Evolutionary conservation across 805 yeast genomes (phyloP), one percentile per base, ranked within the genome.

Genomic region (Metschnikowia reukaufii): DNA sequence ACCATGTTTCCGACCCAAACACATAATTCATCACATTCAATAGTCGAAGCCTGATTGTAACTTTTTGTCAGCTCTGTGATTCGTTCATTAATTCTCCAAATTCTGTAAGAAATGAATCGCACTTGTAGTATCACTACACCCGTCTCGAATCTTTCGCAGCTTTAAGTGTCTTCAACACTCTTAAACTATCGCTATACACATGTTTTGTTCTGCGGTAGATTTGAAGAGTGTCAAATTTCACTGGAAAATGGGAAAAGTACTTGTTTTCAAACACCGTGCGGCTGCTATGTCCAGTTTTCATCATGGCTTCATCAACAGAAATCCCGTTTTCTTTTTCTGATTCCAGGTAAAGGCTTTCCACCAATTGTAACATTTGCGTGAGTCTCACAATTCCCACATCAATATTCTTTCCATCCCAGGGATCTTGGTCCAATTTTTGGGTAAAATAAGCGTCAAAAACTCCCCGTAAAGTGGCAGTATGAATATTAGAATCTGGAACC

Each of bases 401-500:
- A 34, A 78, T 65, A 39, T 76, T 73, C 35, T 59, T 61, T 35
- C 78, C 76, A 54, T 73, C 70, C 83, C 84, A 75, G 25, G 61
- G 35, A 0, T 55, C 23, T 47, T 59, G 60, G 6, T 61, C 54
- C 38, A 68, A 64, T 18, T 57, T 59, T 39, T 57, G 62, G 46
- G 62, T 63, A 56, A 64, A 76, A 52, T 73, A 76, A 4, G 75
- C 72, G 43, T 82, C 83, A 67, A 82, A 65, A 18, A 82, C 79
- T n/a, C 85, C 88, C 49, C 85, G 69, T 50, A 84, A 69, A 29
- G 85, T 82, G 6, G 87, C 86, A 23, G 77, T 76, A 20, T 65
- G 63, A 27, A 82, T 68, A 50, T 79, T 78, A 1, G 83, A 81
- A 51, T 77, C 80, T 41, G 65, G 71, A 6, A 62, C 67, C 30